Base-by-base conservation (phyloP, 1,284 basidiomycete species). In the Cryptococcus sp. region DNA sequence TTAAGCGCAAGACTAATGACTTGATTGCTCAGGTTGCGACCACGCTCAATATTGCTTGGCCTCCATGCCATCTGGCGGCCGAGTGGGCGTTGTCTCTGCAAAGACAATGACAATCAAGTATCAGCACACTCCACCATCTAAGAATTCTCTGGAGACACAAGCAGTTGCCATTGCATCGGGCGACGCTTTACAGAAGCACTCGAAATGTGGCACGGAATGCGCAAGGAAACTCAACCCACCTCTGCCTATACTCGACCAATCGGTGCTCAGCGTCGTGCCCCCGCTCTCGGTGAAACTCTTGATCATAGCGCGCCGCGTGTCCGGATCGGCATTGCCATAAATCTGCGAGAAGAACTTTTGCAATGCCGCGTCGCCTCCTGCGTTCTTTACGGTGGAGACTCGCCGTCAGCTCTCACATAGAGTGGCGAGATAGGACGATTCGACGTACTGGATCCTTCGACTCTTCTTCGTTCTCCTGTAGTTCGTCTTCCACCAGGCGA, bases 261-360 rank as follows among this genome's bases (percentile, higher is more conserved):
- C 92, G 0, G 93, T 97, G 79, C 90, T 93, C 47, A 97, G 82
- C 0, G 91, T 88, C 8, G 93, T 97, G 3, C 93, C 92, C 7
- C 91, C 91, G 65, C 89, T 91, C 81, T 95, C 92, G 58, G 84
- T 83, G 75, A 90, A 96, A 73, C 90, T 93, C 84, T 97, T 97
- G 86, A 96, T 86, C 92, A 97, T 97, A 0, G 93, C 94, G 42
- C 87, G 84, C 69, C 83, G 85, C 3, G 91, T 91, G 70, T 96
- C 90, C 0, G 91, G 89, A 71, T 95, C 91, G 13, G 91, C 89
- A 71, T 89, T 88, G 3, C 82, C 82, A 70, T 89, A 97, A 59
- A 97, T 85, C 79, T 74, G 69, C 27, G 78, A 71, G 63, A 82
- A 82, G 47, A 82, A 72, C 52, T 76, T 70, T 52, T 76, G 70